Evolutionary conservation across 2,329 filamentous ascomycete species (phyloP).

Genomic region (Xylariaceae sp.): DNA sequence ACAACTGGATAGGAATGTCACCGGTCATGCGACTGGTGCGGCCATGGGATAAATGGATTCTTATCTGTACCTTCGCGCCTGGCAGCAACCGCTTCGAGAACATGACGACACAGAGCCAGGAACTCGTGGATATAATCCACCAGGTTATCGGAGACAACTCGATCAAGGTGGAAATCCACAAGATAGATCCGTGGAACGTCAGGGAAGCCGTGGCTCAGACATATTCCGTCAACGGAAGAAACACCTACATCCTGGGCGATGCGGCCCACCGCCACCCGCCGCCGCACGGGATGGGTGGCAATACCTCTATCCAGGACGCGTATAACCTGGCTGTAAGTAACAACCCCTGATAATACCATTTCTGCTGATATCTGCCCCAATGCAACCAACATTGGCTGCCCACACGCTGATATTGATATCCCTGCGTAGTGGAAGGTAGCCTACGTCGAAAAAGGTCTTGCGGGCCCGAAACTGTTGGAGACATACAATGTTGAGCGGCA

Average conservation of each 20-base stretch:
- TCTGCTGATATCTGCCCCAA: too few relatives aligned
- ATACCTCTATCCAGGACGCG: constrained; percentile 56
- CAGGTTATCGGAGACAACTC: constrained; percentile 48
- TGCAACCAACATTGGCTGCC: too few relatives aligned
- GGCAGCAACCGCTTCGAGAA: constrained; percentile 14
- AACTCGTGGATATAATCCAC: constrained; percentile 23
- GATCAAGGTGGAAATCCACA: constrained; percentile 46
- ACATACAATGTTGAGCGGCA: constrained; percentile 46
- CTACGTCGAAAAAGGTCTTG: constrained; percentile 41
- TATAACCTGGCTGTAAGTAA: constrained; percentile 44
- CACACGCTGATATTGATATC: background rate
- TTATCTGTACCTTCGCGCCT: constrained; percentile 40
- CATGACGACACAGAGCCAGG: constrained; percentile 13
- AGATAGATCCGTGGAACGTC: constrained; percentile 55
- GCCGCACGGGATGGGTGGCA: constrained; percentile 54
- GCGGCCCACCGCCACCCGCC: constrained; percentile 57
- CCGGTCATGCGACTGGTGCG: constrained; percentile 51
- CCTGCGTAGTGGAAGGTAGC: constrained; percentile 45
- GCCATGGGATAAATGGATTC: constrained; percentile 55
- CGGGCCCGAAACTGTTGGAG: constrained; percentile 37
- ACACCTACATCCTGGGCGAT: constrained; percentile 51
- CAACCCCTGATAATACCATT: too few relatives aligned
- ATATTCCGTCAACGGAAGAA: constrained; percentile 50
- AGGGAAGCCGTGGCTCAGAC: constrained; percentile 58
- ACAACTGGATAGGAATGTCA: constrained; percentile 42